Conservation (phyloP, 164 flowering plant genomes). For the Stephania cephalantha region DNA sequence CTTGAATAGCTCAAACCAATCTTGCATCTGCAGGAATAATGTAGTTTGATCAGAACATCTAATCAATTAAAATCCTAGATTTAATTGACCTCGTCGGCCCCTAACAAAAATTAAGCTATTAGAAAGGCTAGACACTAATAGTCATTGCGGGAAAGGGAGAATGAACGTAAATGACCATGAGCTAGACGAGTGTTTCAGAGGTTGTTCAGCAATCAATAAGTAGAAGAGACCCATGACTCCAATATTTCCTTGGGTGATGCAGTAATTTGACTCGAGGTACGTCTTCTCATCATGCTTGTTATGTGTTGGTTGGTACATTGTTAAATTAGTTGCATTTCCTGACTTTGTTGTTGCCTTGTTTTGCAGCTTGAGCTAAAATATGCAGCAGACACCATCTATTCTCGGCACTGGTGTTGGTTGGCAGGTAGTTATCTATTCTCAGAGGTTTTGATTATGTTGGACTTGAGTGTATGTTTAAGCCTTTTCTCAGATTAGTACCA, state of each 20-base stretch:
- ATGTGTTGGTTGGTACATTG: no score
- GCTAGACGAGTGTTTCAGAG: slow-evolving; percentile 9
- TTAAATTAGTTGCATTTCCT: no score
- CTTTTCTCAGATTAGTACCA: no score
- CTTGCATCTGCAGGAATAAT: slow-evolving; percentile 22
- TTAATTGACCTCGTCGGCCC: not conserved
- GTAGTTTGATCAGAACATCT: not conserved
- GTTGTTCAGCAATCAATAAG: slow-evolving; percentile 54
- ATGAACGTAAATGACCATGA: slow-evolving; percentile 20
- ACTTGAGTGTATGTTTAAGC: no score
- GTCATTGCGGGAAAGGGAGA: not conserved
- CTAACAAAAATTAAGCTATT: not conserved
- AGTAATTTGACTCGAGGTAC: slow-evolving; percentile 58
- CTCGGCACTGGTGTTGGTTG: no score
- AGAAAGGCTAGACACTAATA: not conserved
- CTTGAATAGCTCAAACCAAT: slow-evolving; percentile 2
- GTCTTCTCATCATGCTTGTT: slow-evolving; percentile 66
- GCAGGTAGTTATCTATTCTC: no score
- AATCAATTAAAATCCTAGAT: not conserved
- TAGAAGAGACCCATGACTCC: slow-evolving; percentile 93
- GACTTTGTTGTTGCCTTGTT: no score
- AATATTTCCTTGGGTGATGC: slow-evolving; percentile 39
- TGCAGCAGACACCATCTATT: no score
- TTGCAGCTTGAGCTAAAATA: no score
- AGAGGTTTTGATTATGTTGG: no score